These are phyloP conservation scores for Corymbia citriodora DNA, from an alignment of 441 rosid species.

Conservation along the genomic window DNA sequence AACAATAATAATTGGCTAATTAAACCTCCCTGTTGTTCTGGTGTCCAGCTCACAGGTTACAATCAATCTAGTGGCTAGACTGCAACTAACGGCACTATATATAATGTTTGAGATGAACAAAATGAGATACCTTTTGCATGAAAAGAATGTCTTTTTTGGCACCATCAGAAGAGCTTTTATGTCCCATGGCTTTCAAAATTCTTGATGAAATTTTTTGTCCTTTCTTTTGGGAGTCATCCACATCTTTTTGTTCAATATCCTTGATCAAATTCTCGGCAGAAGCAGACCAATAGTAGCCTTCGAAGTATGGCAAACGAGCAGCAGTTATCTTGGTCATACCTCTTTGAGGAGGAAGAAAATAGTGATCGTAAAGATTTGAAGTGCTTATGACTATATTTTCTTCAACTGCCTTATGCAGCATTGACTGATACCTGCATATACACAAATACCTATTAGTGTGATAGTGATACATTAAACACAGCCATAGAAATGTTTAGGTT, in stretches of 20 bases:
- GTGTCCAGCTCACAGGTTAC: not conserved
- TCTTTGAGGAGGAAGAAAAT: not conserved
- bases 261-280: not conserved
- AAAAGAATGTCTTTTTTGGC: constrained; percentile 1
- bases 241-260: not conserved
- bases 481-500: not conserved
- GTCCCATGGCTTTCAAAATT: not conserved
- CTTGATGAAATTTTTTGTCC: not conserved
- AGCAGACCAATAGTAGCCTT: constrained; percentile 8
- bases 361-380: not conserved
- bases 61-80: not conserved
- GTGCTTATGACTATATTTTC: constrained; percentile 4
- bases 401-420: constrained; percentile 2
- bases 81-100: not conserved
- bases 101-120: not conserved
- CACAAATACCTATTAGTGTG: not conserved
- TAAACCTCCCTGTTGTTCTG: not conserved
- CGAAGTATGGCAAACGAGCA: constrained; percentile 7
- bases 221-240: not conserved
- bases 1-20: not conserved
- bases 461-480: not conserved
- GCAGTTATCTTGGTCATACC: not conserved
- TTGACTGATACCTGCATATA: constrained; percentile 3
- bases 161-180: not conserved
- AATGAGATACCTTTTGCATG: constrained; percentile 7